A percentile compares a stretch with the other conserved stretches of the same genome.
Evolutionary conservation across 768 basidiomycete genomes (phyloP).

Genomic region (Leucocoprinus birnbaumii): DNA sequence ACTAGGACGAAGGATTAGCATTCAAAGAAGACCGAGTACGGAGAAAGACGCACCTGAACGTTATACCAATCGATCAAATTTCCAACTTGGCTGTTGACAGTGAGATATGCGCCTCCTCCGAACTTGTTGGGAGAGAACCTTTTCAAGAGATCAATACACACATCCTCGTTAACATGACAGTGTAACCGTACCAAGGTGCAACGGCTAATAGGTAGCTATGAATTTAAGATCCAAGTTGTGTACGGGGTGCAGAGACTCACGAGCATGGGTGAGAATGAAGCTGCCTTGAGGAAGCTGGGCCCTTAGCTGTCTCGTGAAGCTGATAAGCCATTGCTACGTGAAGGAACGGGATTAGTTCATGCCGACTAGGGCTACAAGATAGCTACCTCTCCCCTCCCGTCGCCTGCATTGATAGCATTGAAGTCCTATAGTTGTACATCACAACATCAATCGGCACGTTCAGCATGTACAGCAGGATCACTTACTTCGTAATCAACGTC

Average conservation of each 20-base stretch:
- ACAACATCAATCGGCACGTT: not conserved
- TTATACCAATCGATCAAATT: conserved; percentile 65
- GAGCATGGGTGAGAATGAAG: conserved; percentile 56
- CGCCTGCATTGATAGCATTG: conserved; percentile 49
- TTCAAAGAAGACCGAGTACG: too few relatives aligned
- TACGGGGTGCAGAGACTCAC: conserved; percentile 26
- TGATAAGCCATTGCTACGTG: conserved; percentile 45
- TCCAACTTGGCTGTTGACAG: conserved; percentile 52
- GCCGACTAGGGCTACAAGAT: not conserved
- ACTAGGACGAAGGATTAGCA: conserved; percentile 19
- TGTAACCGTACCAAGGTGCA: conserved; percentile 37
- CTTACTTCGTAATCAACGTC: conserved; percentile 65
- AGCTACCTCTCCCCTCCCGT: conserved; percentile 49
- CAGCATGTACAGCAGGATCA: not conserved
- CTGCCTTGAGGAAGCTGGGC: conserved; percentile 41
- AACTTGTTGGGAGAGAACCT: conserved; percentile 42
- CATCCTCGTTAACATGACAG: not conserved
- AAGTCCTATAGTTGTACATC: conserved; percentile 46
- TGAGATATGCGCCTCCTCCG: conserved; percentile 52
- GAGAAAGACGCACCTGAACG: conserved; percentile 34
- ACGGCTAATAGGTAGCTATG: conserved; percentile 34
- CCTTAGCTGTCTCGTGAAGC: conserved; percentile 51
- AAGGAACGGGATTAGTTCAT: not conserved
- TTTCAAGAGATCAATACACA: conserved; percentile 2
- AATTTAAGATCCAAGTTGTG: not conserved